Base-by-base conservation (phyloP, 306 rosid species). In the Luffa aegyptiaca region DNA sequence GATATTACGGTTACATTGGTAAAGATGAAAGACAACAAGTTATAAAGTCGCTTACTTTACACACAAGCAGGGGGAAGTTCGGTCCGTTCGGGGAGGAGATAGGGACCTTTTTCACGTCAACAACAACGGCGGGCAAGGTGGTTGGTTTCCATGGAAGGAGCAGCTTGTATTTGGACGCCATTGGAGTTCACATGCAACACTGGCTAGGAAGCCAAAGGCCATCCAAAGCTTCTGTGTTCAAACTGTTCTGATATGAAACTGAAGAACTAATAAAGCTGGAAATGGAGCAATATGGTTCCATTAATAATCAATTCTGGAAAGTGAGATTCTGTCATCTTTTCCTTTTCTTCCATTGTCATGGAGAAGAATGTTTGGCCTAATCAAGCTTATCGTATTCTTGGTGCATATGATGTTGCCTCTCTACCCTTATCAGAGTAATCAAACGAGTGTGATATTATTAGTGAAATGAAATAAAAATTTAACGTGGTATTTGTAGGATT, bases 151-250 rank as follows among this genome's bases (percentile, higher is more conserved):
- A 79, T 66, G 86, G 86, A 12, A 70, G 83, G 35, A 89, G 92
- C 87, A 90, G 97, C 90, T 78, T 85, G 85, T 94, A 90, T 84
- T 87, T 94, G 90, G 95, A 94, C 80, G 97, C 98, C 80, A 88
- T 92, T 35, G 98, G 98, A 55, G 87, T 91, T 80, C 98, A 94
- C 72, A 94, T 92, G 98, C 97, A 94, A 49, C 97, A 94, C 56
- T 94, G 98, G 98, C 88, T 92, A 0, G 98, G 97, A 80, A 92
- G 80, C 82, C 97, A 91, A 81, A 90, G 80, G 80, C 35, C 81
- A 76, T 72, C 87, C 46, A 91, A 78, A 84, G 61, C 90, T 10
- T 90, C 92, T 53, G 73, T 87, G 80, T 94, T 92, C 88, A 94
- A 83, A 85, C 63, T 74, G 78, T 94, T 90, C 85, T 89, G 84